Base-by-base conservation (phyloP, 768 basidiomycete species). In the Tubosaeta brunneosetosa region DNA sequence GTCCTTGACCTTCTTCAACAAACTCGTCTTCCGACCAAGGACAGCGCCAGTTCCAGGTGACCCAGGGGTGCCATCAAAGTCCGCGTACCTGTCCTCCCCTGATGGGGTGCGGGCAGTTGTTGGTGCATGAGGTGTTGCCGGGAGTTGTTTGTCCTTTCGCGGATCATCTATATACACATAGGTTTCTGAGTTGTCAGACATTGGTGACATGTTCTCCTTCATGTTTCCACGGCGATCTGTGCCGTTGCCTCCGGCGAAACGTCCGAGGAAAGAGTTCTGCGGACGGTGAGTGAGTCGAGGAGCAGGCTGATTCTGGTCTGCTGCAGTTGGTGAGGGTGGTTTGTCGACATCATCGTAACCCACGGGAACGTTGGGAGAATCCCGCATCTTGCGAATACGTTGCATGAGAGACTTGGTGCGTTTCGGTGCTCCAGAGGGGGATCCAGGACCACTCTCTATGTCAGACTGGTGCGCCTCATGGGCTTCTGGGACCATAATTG, bases 381-480 rank as follows among this genome's bases (percentile, higher is more conserved):
- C 90, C 33, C 90, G 84, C 88, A 92, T 91, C 70, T 84, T 88
- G 53, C 88, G 83, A 65, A 94, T 88, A 50, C 91, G 86, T 43
- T 92, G 86, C 81, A 93, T 92, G 57, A 94, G 73, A 13, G 88
- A 91, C 69, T 84, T 91, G 59, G 81, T 82, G 27, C 91, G 85
- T 66, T 85, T 87, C 9, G 86, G 81, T 34, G 73, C 71, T 11
- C 69, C 72, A 1, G 69, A 70, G 19, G 77, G 76, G 7, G 80
- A 75, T 6, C 74, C 75, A 14, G 70, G 64, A 9, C 66, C 57
- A 10, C 64, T 52, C 52, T 76, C 54, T 47, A 77, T 67, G 52
- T 71, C 61, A 51, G 70, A 61, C 34, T 74, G 70, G 54, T 71
- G 56, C 27, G 72, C 62, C 25, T 86, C 85, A 10, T 73, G 55